Evolutionary conservation across 2,329 filamentous ascomycete species (phyloP), one percentile per base, ranked within the genome.

Genomic region (Botryosphaeria agaves): DNA sequence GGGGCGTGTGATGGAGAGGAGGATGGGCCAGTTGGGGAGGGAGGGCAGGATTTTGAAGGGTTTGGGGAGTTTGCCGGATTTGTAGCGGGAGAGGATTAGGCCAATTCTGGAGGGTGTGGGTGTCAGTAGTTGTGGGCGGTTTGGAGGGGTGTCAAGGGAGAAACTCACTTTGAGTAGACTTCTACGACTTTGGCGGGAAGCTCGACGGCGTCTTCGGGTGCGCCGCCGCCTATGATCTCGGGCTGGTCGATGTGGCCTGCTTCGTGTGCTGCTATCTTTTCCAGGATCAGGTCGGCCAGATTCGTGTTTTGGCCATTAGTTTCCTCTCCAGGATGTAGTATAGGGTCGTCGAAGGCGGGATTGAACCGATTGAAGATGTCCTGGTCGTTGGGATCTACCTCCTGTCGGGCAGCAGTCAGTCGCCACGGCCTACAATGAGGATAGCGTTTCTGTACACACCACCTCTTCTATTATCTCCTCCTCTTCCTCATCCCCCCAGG

Each of bases 31-130:
- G 45, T 89, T 73, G 5, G 84, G 84, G 9, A 95, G 72, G 1
- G 84, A 85, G 2, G 89, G 89, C 6, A 98, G 68, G 39, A 95
- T 84, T 57, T 95, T 95, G 66, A 98, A 92, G 1, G 87, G 87
- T 56, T 98, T 98, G 14, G 89, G 89, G 18, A 98, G 67, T 41
- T 87, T 87, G n/a, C 89, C 89, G 9, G 80, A 87, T 57, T 92
- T 93, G 62, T 93, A 95, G 39, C 87, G 73, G 16, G 82, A 84
- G 35, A 98, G 67, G 36, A 95, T 77, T 41, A 85, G 64, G 36
- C 85, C 87, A 42, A 93, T 76, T 59, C 76, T 83, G 29, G 26
- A 38, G 25, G n/a, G n/a, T n/a, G n/a, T n/a, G n/a, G n/a, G 35
- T 29, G 24, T 36, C 9, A 33, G 30, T 16, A 38, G 36, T 29